Evolutionary conservation across 345 rosid species (phyloP), one percentile per base, ranked within the genome.

Genomic region (Eucalyptus coolabah): DNA sequence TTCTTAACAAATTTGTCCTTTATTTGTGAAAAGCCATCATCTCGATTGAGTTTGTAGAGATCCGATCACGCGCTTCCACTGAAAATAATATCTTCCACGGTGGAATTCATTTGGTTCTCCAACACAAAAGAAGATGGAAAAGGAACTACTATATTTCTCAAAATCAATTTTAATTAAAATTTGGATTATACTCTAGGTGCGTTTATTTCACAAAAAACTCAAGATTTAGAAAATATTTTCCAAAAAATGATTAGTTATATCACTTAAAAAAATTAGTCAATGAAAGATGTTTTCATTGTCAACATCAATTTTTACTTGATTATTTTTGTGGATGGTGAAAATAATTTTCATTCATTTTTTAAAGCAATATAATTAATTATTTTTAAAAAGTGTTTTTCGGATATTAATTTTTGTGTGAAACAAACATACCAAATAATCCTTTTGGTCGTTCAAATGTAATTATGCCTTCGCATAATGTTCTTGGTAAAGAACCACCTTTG

Each of bases 331-430:
- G 59, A 19, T 53, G 24, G 0, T 53, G 24, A 53, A 53, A 53
- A 53, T 0, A 21, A 53, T 21, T 53, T 51, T 21, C 0, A 53
- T 53, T 53, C 19, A 19, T 53, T 51, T 34, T 34, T 34, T 34
- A 34, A 53, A 53, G 10, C 0, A 0, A 53, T 53, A 53, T 53
- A 21, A 53, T 10, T 53, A 21, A 21, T 53, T 19, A 8, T 53
- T 53, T 53, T 1, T 3, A 19, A 53, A 8, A 8, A 6, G 7
- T 0, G 1, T 15, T 2, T 53, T 53, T 6, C 0, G 24, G 26
- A 53, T 53, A 53, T 53, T 53, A 0, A 53, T 19, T 0, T 53
- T 8, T 53, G 21, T 1, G 1, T 21, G 59, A 53, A 53, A 53
- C 59, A 53, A 53, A 53, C 26, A 8, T 19, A 53, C 24, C n/a